Conservation (phyloP, 139 green algal species). For the Chlamydomonas schloesseri region DNA sequence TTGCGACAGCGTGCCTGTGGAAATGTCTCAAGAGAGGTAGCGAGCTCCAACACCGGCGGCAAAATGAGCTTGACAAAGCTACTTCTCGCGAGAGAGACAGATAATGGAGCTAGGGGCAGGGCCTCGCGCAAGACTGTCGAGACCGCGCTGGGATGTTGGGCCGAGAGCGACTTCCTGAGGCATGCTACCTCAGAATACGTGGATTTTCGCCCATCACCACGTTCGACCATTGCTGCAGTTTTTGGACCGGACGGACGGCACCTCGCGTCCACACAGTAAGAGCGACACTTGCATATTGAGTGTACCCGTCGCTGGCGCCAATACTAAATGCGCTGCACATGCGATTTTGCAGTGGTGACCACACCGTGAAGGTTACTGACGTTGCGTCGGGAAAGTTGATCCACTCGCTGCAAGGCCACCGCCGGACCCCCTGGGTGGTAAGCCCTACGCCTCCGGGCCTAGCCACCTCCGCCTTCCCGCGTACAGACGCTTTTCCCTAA, state of each 20-base stretch:
- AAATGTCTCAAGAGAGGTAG: too few species aligned
- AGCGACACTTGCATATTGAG: neutral
- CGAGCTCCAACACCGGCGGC: too few species aligned
- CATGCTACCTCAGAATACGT: conserved; percentile 73
- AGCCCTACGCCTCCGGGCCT: conserved; percentile 5
- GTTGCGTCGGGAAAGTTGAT: conserved; percentile 70
- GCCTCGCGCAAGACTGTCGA: neutral
- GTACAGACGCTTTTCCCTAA: too few species aligned
- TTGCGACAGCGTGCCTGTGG: too few species aligned
- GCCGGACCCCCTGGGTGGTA: conserved; percentile 92
- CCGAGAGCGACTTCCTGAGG: conserved; percentile 76
- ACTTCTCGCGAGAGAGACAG: too few species aligned
- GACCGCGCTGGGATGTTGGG: conserved; percentile 45
- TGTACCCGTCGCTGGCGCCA: too few species aligned
- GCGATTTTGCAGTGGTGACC: conserved; percentile 81
- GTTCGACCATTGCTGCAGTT: conserved; percentile 90
- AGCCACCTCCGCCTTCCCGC: too few species aligned
- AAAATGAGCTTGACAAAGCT: too few species aligned
- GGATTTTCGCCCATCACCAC: conserved; percentile 72
- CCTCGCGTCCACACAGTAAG: conserved; percentile 92
- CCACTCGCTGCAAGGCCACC: conserved; percentile 78
- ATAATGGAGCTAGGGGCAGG: too few species aligned
- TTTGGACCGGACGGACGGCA: conserved; percentile 85
- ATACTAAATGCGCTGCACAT: too few species aligned
- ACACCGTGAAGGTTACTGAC: conserved; percentile 92